Evolutionary conservation across 1,284 basidiomycete genomes (phyloP), one percentile per base, ranked within the genome.

Genomic region (Hemileia vastatrix): DNA sequence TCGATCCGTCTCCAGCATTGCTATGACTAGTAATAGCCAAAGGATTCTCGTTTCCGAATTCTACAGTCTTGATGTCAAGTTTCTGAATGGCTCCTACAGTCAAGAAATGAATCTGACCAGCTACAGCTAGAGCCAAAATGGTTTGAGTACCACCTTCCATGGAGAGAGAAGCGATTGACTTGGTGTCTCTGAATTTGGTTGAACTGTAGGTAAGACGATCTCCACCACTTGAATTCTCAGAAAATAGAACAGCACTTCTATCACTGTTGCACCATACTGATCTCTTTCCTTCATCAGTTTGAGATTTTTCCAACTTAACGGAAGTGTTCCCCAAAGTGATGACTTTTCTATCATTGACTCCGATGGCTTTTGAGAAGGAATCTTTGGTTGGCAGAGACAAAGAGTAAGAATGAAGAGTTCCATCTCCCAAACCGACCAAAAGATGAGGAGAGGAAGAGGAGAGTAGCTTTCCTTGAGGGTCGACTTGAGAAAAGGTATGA

Each of bases 11-110:
- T 11, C 36, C 15, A 9, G 15, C 8, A 40, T 40, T 40, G 11
- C 15, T 40, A 56, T 67, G 66, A 19, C 59, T 56, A 5, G 66
- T 48, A 32, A 73, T 65, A 23, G 67, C 66, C 8, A 67, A 54
- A 3, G 71, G 68, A 49, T 73, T 71, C 32, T 71, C 58, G 4
- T 63, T 54, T 9, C 68, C 71, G 6, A 73, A 66, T 4, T 64
- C 57, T 21, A 70, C 56, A 13, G 68, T 70, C 23, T 63, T 55
- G 43, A 72, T 61, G 53, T 72, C 68, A 6, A 65, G 63, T 51
- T 67, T 56, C 51, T 59, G 64, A 52, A 70, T 47, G 0, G 63
- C 65, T 15, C 68, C 64, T 9, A 72, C 57, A 11, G 54, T 56
- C 11, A 64, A 56, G 27, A 72, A 33, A 24, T 63, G 54, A 2